Percentiles rank a stretch among this genome's conserved stretches.
Evolutionary conservation across 371 early-diverging fungal genomes (phyloP).

Genomic region (Actinomortierella wolfii): DNA sequence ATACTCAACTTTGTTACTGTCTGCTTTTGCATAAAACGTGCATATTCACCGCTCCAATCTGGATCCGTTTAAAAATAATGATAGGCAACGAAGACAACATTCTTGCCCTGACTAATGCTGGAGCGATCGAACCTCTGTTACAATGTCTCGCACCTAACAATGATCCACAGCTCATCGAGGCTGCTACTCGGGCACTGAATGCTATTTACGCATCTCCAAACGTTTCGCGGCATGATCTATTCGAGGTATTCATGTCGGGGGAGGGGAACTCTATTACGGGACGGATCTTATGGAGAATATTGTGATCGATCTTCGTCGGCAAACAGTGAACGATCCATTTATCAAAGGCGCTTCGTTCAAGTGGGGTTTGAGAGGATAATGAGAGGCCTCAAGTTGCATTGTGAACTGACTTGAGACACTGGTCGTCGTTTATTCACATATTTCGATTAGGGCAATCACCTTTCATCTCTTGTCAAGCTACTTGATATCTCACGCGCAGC

Average conservation of each 20-base stretch:
- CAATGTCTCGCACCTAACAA: constrained; percentile 55
- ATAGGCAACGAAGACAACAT: constrained; percentile 73
- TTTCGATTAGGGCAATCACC: constrained; percentile 49
- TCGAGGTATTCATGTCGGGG: too few relatives aligned
- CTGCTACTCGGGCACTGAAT: constrained; percentile 73
- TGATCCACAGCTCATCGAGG: constrained; percentile 66
- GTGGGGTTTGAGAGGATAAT: too few relatives aligned
- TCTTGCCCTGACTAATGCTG: constrained; percentile 57
- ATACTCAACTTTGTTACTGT: constrained; percentile 6
- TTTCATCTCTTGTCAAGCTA: constrained; percentile 38
- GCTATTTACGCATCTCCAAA: constrained; percentile 70
- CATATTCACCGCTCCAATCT: not conserved
- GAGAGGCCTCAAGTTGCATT: too few relatives aligned
- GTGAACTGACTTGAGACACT: too few relatives aligned
- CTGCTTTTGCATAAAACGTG: not conserved
- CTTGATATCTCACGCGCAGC: constrained; percentile 30
- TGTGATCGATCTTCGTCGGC: too few relatives aligned
- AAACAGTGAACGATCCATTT: too few relatives aligned
- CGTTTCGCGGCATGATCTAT: constrained; percentile 61
- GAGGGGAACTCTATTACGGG: too few relatives aligned
- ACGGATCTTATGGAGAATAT: too few relatives aligned
- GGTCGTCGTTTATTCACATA: not conserved
- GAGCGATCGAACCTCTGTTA: constrained; percentile 67
- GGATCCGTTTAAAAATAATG: not conserved
- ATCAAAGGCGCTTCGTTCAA: too few relatives aligned